These are phyloP conservation scores for Alternaria hordeiaustralica DNA, from an alignment of 2,329 filamentous ascomycete genomes.

Conservation along the genomic window DNA sequence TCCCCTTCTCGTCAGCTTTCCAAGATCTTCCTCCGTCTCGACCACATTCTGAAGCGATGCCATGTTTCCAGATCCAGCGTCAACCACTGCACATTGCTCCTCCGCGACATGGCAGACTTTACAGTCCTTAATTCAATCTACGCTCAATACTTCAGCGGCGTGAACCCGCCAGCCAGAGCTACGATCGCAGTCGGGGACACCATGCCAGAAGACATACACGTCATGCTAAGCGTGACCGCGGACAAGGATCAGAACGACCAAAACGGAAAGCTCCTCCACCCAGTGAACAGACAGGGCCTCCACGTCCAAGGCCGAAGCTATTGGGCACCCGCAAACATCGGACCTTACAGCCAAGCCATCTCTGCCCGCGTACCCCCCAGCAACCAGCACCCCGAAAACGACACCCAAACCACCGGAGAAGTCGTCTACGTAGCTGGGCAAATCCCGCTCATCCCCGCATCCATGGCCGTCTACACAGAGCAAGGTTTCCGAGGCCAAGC, in stretches of 20 bases:
- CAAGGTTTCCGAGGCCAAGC: constrained; percentile 63
- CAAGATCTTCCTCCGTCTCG: constrained; percentile 49
- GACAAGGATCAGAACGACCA: constrained; percentile 19
- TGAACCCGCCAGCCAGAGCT: constrained; percentile 85
- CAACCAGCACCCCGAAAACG: constrained; percentile 13
- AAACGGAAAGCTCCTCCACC: constrained; percentile 28
- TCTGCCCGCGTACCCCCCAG: constrained; percentile 54
- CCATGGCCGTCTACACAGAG: constrained; percentile 67
- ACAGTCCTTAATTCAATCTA: constrained; percentile 77
- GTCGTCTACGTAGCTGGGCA: constrained; percentile 82
- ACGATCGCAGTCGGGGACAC: constrained; percentile 77
- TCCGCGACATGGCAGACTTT: constrained; percentile 84
- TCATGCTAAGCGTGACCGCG: constrained; percentile 65
- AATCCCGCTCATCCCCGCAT: constrained; percentile 83
- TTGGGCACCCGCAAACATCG: constrained; percentile 98
- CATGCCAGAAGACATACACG: constrained; percentile 66
- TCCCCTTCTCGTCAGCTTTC: constrained; percentile 42
- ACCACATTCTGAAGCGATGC: constrained; percentile 30
- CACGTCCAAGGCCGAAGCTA: constrained; percentile 95
- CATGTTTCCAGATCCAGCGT: constrained; percentile 36
- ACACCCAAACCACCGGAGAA: constrained; percentile 15
- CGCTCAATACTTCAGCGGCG: constrained; percentile 72
- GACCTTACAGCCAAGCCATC: constrained; percentile 92
- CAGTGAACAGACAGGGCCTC: constrained; percentile 58
- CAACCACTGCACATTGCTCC: constrained; percentile 65